phyloP scores from a whole-genome alignment of 768 basidiomycete genomes.

The Lentinula guzmanii region DNA sequence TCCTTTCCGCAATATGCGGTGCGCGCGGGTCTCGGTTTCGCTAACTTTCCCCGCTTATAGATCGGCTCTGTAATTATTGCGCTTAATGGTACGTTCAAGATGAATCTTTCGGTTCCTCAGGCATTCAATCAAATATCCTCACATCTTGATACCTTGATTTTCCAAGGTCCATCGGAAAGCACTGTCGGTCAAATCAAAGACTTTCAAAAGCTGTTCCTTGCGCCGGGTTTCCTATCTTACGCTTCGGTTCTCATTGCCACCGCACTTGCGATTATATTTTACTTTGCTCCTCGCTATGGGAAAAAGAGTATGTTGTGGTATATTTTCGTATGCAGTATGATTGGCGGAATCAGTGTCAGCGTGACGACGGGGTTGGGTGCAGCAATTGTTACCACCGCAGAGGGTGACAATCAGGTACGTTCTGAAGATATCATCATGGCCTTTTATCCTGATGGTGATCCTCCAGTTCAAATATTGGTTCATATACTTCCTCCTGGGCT shows the following conservation, averaged over 20 bases:
- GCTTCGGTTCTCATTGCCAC: slow-evolving; percentile 55
- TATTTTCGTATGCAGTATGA: slow-evolving; percentile 91
- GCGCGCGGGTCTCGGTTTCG: neutral
- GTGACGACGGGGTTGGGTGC: slow-evolving; percentile 93
- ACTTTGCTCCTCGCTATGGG: slow-evolving; percentile 83
- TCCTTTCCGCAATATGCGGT: neutral
- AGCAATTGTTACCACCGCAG: slow-evolving; percentile 76
- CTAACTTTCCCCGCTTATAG: slow-evolving; percentile 24
- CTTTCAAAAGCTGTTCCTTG: slow-evolving; percentile 77
- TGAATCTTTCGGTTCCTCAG: neutral
- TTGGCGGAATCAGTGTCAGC: slow-evolving; percentile 91
- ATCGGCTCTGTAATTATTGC: slow-evolving; percentile 87
- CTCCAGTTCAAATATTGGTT: slow-evolving; percentile 82
- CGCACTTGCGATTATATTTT: slow-evolving; percentile 70
- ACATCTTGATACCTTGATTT: neutral
- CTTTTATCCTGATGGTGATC: slow-evolving; percentile 4
- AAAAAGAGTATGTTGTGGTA: slow-evolving; percentile 95
- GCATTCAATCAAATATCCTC: too few relatives aligned
- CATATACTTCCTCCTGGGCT: slow-evolving; percentile 80
- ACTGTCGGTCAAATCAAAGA: slow-evolving; percentile 62
- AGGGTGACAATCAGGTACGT: slow-evolving; percentile 73
- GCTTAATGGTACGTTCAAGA: slow-evolving; percentile 57
- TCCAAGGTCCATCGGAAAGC: slow-evolving; percentile 59
- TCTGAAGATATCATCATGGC: neutral
- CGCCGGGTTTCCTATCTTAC: slow-evolving; percentile 78